Evolutionary conservation across 768 basidiomycete species (phyloP).

Genomic region (Leccinellum albellum): DNA sequence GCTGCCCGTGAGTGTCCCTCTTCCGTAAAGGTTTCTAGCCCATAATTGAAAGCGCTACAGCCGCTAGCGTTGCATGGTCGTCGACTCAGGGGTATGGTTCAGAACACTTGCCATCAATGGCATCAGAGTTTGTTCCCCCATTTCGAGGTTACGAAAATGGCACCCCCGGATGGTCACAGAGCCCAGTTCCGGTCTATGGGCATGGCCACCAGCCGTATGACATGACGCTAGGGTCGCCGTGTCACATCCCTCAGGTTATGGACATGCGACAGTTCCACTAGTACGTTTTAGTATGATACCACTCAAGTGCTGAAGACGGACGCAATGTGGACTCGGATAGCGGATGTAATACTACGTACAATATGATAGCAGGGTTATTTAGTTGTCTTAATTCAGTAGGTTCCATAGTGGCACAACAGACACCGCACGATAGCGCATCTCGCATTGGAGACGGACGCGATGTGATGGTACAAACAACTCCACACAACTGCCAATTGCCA

Average conservation of each 20-base stretch:
- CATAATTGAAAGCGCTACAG: slow-evolving; percentile 9
- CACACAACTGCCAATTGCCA: neutral
- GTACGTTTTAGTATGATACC: neutral
- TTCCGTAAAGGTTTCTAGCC: neutral
- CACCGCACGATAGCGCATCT: too few species aligned
- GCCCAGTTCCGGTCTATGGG: neutral
- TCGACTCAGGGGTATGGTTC: slow-evolving; percentile 1
- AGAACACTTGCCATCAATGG: slow-evolving; percentile 5
- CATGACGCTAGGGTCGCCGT: neutral
- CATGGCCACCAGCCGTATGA: slow-evolving; percentile 7
- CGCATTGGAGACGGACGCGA: too few species aligned
- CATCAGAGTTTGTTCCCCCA: slow-evolving; percentile 1
- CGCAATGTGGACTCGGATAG: neutral
- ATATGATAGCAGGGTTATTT: neutral
- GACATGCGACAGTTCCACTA: slow-evolving; percentile 7
- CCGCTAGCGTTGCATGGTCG: slow-evolving; percentile 3
- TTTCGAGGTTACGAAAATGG: slow-evolving; percentile 1
- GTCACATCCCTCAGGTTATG: neutral
- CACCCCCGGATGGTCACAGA: slow-evolving; percentile 7
- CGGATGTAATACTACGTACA: neutral
- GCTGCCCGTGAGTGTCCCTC: slow-evolving; percentile 10
- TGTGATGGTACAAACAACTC: neutral
- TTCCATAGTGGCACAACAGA: too few species aligned
- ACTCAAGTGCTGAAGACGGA: neutral
- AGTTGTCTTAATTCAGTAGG: neutral